Evolutionary conservation across 495 filamentous ascomycete species (phyloP).

Genomic region (Astrocystis sublimbata): DNA sequence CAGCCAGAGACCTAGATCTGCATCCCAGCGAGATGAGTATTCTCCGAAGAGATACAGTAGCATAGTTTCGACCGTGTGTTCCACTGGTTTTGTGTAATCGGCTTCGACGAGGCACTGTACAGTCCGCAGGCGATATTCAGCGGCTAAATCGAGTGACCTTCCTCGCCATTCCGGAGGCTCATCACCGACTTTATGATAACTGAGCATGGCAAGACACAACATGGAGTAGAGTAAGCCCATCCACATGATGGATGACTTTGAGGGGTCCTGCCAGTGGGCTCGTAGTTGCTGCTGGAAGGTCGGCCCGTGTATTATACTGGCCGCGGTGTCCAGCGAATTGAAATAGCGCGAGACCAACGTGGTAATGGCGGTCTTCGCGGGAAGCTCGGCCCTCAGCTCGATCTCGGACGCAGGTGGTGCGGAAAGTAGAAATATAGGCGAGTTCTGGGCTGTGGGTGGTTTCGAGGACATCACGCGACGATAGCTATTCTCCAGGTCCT

Average conservation of each 20-base stretch:
- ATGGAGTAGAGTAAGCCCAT: constrained; percentile 85
- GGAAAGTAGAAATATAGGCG: constrained; percentile 74
- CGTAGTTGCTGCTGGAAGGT: constrained; percentile 87
- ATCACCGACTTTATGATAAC: constrained; percentile 85
- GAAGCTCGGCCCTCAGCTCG: constrained; percentile 78
- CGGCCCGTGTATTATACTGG: constrained; percentile 81
- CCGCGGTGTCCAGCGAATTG: constrained; percentile 53
- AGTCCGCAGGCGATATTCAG: constrained; percentile 75
- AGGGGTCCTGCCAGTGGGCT: constrained; percentile 82
- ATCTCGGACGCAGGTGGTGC: constrained; percentile 65
- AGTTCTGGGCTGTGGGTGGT: constrained; percentile 56
- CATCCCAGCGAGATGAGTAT: constrained; percentile 73
- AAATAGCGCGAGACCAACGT: constrained; percentile 75
- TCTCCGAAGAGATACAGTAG: constrained; percentile 83
- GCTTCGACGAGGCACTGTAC: constrained; percentile 85
- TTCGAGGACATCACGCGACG: constrained; percentile 66
- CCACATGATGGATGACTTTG: constrained; percentile 81
- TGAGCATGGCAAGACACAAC: constrained; percentile 86
- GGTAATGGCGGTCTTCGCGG: constrained; percentile 76
- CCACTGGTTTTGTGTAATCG: constrained; percentile 85
- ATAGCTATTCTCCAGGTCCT: constrained; percentile 57
- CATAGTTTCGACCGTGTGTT: constrained; percentile 86
- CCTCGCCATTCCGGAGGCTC: constrained; percentile 82
- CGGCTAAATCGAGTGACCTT: constrained; percentile 73
- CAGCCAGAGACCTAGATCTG: constrained; percentile 80